Evolutionary conservation across 768 basidiomycete species (phyloP).

Genomic region (Phanerochaete sordida): DNA sequence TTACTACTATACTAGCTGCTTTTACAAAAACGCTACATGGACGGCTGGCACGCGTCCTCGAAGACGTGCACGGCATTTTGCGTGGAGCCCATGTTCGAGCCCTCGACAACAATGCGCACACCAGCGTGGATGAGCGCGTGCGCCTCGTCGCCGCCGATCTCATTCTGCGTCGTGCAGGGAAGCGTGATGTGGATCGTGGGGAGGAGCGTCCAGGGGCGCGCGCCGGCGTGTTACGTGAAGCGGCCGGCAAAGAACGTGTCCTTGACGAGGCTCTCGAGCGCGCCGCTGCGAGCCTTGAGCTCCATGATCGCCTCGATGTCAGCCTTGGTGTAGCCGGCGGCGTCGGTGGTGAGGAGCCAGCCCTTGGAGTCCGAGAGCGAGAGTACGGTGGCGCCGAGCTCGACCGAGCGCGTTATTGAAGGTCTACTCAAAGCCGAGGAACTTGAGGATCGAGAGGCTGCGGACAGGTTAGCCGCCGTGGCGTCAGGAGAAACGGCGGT

Average conservation of each 20-base stretch:
- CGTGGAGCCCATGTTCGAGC: conserved; percentile 77
- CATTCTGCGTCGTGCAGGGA: conserved; percentile 70
- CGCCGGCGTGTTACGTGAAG: conserved; percentile 50
- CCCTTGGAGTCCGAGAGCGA: conserved; percentile 77
- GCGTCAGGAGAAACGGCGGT: background rate
- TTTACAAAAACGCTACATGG: too few species aligned
- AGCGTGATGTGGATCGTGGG: conserved; percentile 61
- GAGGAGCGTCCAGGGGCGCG: conserved; percentile 67
- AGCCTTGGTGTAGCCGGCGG: conserved; percentile 53
- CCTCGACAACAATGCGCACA: conserved; percentile 68
- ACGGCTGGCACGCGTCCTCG: conserved; percentile 59
- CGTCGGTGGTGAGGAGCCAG: conserved; percentile 47
- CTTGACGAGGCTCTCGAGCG: conserved; percentile 30
- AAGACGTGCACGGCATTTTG: conserved; percentile 70
- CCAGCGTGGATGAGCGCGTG: conserved; percentile 67
- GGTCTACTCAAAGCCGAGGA: conserved; percentile 79
- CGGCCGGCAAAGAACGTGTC: conserved; percentile 31
- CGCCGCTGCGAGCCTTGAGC: conserved; percentile 54
- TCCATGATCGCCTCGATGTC: conserved; percentile 48
- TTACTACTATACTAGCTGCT: too few species aligned
- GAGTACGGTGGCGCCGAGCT: conserved; percentile 68
- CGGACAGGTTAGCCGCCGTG: background rate
- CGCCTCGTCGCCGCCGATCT: conserved; percentile 66
- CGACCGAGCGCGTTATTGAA: conserved; percentile 82
- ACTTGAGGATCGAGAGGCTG: conserved; percentile 72